phyloP scores from a whole-genome alignment of 768 basidiomycete species.

The Lactarius tabidus region DNA sequence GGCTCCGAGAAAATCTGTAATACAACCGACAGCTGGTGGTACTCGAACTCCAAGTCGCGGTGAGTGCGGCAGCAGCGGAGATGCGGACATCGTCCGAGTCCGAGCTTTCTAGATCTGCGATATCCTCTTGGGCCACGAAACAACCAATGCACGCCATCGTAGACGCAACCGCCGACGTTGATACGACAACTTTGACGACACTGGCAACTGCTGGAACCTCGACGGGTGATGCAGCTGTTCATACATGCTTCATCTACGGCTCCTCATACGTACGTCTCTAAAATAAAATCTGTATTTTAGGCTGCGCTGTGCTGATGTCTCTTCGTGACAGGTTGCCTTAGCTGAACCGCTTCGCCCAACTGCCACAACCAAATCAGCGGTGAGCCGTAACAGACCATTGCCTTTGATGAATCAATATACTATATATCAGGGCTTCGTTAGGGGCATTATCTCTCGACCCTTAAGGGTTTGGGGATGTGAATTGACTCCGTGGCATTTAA shows the following conservation, averaged over 20 bases:
- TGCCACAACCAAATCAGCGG: conserved; percentile 19
- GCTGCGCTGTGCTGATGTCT: conserved; percentile 11
- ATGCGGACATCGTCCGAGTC: background rate
- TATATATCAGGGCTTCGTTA: conserved; percentile 36
- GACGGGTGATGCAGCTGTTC: background rate
- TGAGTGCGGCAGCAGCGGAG: background rate
- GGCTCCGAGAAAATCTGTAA: no score
- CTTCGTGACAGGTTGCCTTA: conserved; percentile 16
- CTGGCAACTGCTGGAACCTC: background rate
- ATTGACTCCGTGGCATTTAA: conserved; percentile 13
- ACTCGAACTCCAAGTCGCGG: no score
- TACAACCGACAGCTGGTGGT: no score
- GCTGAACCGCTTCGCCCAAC: conserved; percentile 23
- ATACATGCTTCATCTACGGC: background rate
- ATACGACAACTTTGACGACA: no score
- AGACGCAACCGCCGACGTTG: background rate
- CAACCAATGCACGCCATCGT: background rate
- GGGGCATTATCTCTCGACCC: conserved; percentile 39
- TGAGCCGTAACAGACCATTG: conserved; percentile 3
- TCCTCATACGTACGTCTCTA: background rate
- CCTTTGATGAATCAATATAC: background rate
- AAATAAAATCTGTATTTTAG: background rate
- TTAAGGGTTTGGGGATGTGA: conserved; percentile 44
- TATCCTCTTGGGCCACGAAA: background rate
- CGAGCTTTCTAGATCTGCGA: background rate